Evolutionary conservation across 2,329 filamentous ascomycete species (phyloP).

Genomic region (Aspergillus fumigatus): DNA sequence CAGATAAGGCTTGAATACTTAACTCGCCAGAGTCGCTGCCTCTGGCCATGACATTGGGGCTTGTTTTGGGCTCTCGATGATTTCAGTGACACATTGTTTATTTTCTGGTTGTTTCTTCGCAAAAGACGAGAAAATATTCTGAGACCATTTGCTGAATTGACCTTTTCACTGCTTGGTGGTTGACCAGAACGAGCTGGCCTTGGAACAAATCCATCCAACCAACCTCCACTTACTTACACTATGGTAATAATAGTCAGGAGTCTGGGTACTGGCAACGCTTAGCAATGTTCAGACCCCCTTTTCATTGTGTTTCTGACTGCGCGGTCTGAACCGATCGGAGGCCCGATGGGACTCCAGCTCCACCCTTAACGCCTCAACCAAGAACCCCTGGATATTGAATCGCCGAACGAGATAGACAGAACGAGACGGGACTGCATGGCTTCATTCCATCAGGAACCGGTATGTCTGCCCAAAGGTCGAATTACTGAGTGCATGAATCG

Average conservation of each 20-base stretch:
- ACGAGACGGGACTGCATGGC: neutral
- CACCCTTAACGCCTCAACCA: neutral
- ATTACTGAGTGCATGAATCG: neutral
- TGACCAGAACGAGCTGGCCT: neutral
- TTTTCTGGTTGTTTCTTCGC: neutral
- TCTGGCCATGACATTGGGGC: neutral
- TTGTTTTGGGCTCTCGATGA: neutral
- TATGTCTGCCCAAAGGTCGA: neutral
- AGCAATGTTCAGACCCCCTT: neutral
- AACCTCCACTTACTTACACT: neutral
- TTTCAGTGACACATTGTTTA: neutral
- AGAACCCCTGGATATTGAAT: neutral
- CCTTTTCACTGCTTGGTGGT: neutral
- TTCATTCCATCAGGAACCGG: neutral
- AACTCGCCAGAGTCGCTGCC: constrained; percentile 2
- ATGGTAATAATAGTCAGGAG: neutral
- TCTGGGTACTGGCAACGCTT: neutral
- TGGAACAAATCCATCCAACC: neutral
- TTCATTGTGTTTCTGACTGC: neutral
- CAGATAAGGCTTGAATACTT: constrained; percentile 10
- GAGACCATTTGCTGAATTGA: too few species aligned
- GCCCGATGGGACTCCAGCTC: constrained; percentile 6
- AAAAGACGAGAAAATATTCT: neutral
- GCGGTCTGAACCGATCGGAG: constrained; percentile 6
- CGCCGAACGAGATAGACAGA: neutral